Base-by-base conservation (phyloP, 495 filamentous ascomycete genomes). In the Chlorociboria aeruginascens region DNA sequence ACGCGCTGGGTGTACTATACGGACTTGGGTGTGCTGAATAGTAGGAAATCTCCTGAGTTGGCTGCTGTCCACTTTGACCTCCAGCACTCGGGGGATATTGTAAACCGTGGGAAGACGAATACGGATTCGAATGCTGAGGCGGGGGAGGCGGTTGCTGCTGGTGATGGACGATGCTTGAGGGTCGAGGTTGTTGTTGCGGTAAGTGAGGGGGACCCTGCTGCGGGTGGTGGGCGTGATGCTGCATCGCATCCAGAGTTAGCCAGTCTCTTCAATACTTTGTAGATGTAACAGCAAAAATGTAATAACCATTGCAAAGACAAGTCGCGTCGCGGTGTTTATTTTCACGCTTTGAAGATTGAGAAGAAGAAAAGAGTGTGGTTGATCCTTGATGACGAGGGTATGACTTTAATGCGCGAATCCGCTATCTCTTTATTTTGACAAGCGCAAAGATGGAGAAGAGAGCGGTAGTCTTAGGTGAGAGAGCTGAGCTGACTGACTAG, bases 1-100 rank as follows among this genome's bases (percentile, higher is more conserved):
- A 76, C 33, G 78, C 76, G 65, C 72, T 76, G 48, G 77, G 73
- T 59, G 85, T 81, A 61, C 82, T 79, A 68, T 90, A 90, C 17
- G 83, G 74, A 57, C 75, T 78, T 38, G 77, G 74, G 60, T 88
- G 81, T 47, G 78, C 32, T 12, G 39, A 61, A 70, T 86, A 90
- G 62, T 87, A 88, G n/a, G 50, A 37, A 64, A 67, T 56, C 39
- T 89, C 85, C 64, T 81, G 81, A 38, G 74, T 1, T 25, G 20
- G 54, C 50, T 77, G 72, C 50, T 72, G 72, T 43, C 70, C 76
- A 65, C 66, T 61, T 42, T 63, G 43, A 53, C 65, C 66, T 65
- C 61, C 61, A 49, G 62, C 61, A 66, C 58, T 50, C 59, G 61
- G 73, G 45, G 69, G 61, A 53, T 84, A 85, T 39, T 49, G 54